These are phyloP conservation scores for Jatropha podagrica DNA, from an alignment of 441 rosid genomes.

Conservation along the genomic window DNA sequence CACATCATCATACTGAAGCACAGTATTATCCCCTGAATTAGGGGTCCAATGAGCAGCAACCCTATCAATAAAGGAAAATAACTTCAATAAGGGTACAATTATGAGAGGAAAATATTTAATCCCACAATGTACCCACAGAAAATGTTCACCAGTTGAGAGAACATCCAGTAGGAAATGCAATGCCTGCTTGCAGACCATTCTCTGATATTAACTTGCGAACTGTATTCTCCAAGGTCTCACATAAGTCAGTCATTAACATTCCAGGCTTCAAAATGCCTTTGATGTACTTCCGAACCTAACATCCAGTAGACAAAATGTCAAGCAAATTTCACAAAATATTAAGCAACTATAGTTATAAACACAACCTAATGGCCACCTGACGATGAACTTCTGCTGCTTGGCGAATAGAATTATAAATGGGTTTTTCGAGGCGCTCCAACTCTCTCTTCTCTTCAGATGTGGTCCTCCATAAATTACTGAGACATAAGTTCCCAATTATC, in stretches of 20 bases:
- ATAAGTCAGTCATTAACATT: slow-evolving; percentile 92
- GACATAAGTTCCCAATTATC: slow-evolving; percentile 7
- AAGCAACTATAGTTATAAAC: background rate
- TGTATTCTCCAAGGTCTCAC: slow-evolving; percentile 85
- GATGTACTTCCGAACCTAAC: slow-evolving; percentile 80
- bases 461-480: slow-evolving; percentile 89
- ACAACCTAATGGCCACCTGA: slow-evolving; percentile 51
- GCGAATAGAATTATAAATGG: slow-evolving; percentile 82
- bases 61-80: slow-evolving; percentile 39
- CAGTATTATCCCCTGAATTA: slow-evolving; percentile 91
- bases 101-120: slow-evolving; percentile 4
- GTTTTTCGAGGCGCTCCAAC: slow-evolving; percentile 82
- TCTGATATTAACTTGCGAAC: slow-evolving; percentile 90
- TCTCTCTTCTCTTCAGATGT: slow-evolving; percentile 98
- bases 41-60: slow-evolving; percentile 99
- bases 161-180: slow-evolving; percentile 99
- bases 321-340: slow-evolving; percentile 3
- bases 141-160: slow-evolving; percentile 75
- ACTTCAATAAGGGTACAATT: slow-evolving; percentile 16
- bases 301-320: slow-evolving; percentile 21
- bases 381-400: slow-evolving; percentile 99
- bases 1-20: slow-evolving; percentile 95
- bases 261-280: slow-evolving; percentile 85
- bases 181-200: slow-evolving; percentile 96
- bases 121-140: slow-evolving; percentile 1